A percentile compares a stretch with the other conserved stretches of the same genome.
Evolutionary conservation across 1,284 basidiomycete genomes (phyloP).

Genomic region (Trichosporon faecale): DNA sequence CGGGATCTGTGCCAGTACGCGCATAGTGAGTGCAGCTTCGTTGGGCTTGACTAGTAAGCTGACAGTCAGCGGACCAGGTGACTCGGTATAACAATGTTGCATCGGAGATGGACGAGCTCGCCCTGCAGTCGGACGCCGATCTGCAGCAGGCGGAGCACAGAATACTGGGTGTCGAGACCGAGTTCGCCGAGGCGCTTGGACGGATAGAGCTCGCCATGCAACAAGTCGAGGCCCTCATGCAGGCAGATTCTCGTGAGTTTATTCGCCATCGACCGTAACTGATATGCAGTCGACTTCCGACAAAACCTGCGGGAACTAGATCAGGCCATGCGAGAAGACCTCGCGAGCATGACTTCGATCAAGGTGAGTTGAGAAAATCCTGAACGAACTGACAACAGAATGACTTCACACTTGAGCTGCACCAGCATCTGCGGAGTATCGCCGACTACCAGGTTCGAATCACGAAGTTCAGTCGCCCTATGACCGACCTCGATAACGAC

Average conservation of each 20-base stretch:
- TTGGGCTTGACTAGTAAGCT: not conserved
- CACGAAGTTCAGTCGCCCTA: constrained; percentile 62
- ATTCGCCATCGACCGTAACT: not conserved
- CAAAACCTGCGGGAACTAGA: constrained; percentile 42
- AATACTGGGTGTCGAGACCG: constrained; percentile 56
- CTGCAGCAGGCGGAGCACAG: constrained; percentile 63
- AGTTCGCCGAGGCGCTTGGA: constrained; percentile 38
- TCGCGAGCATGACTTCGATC: constrained; percentile 41
- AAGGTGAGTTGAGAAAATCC: constrained; percentile 33
- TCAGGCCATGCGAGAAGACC: constrained; percentile 45
- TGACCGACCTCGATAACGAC: constrained; percentile 68
- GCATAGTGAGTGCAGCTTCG: constrained; percentile 32
- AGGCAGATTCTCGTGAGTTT: constrained; percentile 17
- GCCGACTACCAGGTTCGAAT: constrained; percentile 72
- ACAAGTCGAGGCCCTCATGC: constrained; percentile 35
- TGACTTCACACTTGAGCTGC: constrained; percentile 66
- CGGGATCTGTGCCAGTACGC: constrained; percentile 38
- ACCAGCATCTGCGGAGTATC: constrained; percentile 66
- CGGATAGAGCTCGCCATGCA: constrained; percentile 38
- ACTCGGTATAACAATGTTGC: constrained; percentile 37
- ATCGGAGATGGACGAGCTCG: constrained; percentile 55
- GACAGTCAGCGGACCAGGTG: constrained; percentile 33
- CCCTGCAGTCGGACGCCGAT: constrained; percentile 67
- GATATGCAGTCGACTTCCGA: constrained; percentile 18
- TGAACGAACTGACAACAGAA: constrained; percentile 58